A percentile compares a stretch with the other conserved stretches of the same genome.
Conservation (phyloP, 108 stramenopile genomes). For the Nitzschia sp. region DNA sequence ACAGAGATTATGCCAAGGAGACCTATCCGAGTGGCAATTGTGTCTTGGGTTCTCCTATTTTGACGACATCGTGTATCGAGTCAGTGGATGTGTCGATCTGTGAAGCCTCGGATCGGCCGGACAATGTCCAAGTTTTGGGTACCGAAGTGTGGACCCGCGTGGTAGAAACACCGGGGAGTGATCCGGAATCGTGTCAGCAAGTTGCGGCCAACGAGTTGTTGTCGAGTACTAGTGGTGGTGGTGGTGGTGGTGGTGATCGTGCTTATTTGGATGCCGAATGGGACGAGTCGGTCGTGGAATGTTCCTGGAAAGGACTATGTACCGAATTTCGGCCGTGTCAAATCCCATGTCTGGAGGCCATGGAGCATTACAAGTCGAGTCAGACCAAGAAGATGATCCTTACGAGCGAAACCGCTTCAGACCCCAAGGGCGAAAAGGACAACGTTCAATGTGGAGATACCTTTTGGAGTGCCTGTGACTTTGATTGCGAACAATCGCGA, state of each 20-base stretch:
- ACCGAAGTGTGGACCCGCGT: conserved; percentile 65
- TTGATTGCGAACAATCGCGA: conserved; percentile 62
- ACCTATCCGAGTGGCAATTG: conserved; percentile 14
- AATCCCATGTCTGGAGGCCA: conserved; percentile 50
- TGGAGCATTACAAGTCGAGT: background rate
- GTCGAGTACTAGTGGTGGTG: conserved; percentile 1
- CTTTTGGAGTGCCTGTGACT: conserved; percentile 75
- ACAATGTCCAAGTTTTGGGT: conserved; percentile 56
- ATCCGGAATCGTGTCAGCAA: conserved; percentile 43
- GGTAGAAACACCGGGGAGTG: conserved; percentile 53
- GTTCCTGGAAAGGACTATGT: conserved; percentile 63
- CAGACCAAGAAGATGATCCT: conserved; percentile 8
- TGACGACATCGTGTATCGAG: conserved; percentile 26
- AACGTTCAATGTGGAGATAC: conserved; percentile 19
- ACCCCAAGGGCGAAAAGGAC: background rate
- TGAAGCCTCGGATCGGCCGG: conserved; percentile 24
- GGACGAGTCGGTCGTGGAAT: conserved; percentile 37
- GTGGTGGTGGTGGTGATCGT: too few species aligned
- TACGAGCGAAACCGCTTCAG: conserved; percentile 12
- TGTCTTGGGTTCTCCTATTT: conserved; percentile 13
- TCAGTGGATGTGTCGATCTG: conserved; percentile 30
- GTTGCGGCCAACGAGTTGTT: conserved; percentile 34
- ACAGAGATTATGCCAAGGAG: conserved; percentile 19
- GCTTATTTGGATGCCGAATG: too few species aligned
- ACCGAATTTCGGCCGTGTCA: conserved; percentile 64